These are phyloP conservation scores for Chamaecrista fasciculata DNA, from an alignment of 306 rosid species.

Conservation along the genomic window DNA sequence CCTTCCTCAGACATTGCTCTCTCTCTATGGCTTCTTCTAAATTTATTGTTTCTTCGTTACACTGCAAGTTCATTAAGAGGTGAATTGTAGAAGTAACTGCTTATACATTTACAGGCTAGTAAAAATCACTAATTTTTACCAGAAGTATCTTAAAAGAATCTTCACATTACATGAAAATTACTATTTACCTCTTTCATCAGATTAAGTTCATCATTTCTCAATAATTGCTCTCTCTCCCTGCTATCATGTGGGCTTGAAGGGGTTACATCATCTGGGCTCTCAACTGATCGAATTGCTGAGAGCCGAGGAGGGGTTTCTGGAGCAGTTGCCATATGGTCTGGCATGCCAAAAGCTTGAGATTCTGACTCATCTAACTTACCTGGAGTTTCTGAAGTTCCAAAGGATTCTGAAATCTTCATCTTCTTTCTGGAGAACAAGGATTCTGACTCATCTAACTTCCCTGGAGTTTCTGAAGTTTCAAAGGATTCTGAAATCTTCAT, in stretches of 20 bases:
- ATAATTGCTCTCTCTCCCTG: conserved; percentile 10
- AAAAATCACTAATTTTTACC: background rate
- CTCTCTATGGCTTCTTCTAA: conserved; percentile 11
- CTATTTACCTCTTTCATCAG: conserved; percentile 30
- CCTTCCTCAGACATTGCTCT: conserved; percentile 9
- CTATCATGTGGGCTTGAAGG: conserved; percentile 26
- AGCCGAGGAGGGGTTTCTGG: conserved; percentile 54
- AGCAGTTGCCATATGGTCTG: conserved; percentile 40
- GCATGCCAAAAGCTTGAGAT: conserved; percentile 22
- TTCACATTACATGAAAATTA: background rate
- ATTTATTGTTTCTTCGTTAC: conserved; percentile 18
- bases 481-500: conserved; percentile 24
- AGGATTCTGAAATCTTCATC: conserved; percentile 24
- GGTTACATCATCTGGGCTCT: conserved; percentile 27
- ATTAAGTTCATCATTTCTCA: conserved; percentile 20
- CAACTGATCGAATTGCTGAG: conserved; percentile 34
- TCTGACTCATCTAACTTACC: conserved; percentile 15
- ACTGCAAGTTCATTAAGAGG: background rate
- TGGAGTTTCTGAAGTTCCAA: conserved; percentile 10
- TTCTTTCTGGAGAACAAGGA: conserved; percentile 36
- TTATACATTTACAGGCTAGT: background rate
- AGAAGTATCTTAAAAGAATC: background rate
- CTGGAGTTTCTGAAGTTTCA: conserved; percentile 11
- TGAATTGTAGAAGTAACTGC: background rate
- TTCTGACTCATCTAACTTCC: conserved; percentile 18